Base-by-base conservation (phyloP, 2,329 filamentous ascomycete species). In the Gaeumannomyces tritici region DNA sequence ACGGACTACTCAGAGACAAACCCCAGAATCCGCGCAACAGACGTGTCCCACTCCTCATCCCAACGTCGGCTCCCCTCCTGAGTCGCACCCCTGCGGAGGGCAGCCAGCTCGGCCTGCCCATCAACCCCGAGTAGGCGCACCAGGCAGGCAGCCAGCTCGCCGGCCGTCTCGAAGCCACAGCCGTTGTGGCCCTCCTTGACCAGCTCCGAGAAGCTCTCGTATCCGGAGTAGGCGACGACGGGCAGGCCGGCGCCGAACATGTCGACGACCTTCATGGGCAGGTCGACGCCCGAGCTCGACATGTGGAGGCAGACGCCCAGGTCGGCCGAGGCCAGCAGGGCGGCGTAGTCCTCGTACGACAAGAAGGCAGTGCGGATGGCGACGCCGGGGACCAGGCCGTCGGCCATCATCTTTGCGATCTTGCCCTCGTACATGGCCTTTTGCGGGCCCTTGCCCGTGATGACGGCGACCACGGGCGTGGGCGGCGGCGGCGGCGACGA, bases 231-330 rank as follows among this genome's bases (percentile, higher is more conserved):
- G 4, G 92, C 93, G 0, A 89, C 87, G 0, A 99, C 95, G 0
- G 95, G 95, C 31, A 99, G 78, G 0, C 93, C 95, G 0, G 93
- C 89, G 2, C 95, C 95, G 73, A 99, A 98, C 93, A 99, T 97
- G 73, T 99, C 95, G 18, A 99, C 93, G 1, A 99, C 92, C 76
- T 99, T 99, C 95, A 99, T 99, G 0, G 95, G 95, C 26, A 99
- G 79, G 74, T 99, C 95, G 0, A 99, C 92, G 1, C 95, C 95
- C 2, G 91, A 96, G 67, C 90, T 96, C 18, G 92, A 97, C 66
- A 86, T 96, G 76, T 99, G 95, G 29, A 99, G 79, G 63, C 91
- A 96, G 28, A 99, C 85, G 12, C 95, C 95, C 0, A 99, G 79
- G 69, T 97, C 93, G 3, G 95, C 92, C 57, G 88, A 88, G 13